Base-by-base conservation (phyloP, 2,329 filamentous ascomycete species). In the Pseudogymnoascus sp. region DNA sequence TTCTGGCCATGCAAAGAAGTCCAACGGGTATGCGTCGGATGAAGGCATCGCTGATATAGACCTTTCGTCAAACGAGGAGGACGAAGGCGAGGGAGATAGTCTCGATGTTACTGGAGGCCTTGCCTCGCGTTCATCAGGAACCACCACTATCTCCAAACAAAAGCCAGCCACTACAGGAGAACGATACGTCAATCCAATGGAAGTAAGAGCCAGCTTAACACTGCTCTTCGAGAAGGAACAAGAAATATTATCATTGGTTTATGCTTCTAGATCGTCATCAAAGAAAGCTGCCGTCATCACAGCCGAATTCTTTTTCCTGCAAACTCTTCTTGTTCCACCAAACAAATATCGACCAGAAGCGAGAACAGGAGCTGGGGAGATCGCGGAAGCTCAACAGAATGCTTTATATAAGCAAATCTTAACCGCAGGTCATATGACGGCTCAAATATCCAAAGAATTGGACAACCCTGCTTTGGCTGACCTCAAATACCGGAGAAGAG, bases 221-320 rank as follows among this genome's bases (percentile, higher is more conserved):
- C 81, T 92, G 63, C 81, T 99, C 0, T 97, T 99, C 71, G 84
- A 91, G 66, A 90, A 91, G 65, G 94, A 99, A 71, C 84, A 88
- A 65, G 91, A 96, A 44, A 81, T 99, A 33, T 74, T 99, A 44
- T 81, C 86, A 13, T 80, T 97, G n/a, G 78, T 99, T 4, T 99
- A 97, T 76, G 89, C 87, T 71, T 88, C 90, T 15, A 86, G 88
- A 63, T 71, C 69, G 25, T 63, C 74, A n/a, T 78, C 81, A 4
- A 86, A 84, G 71, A 84, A 81, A 62, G 76, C 80, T 38, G 76
- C 76, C 5, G 78, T 78, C 15, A 79, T 91, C n/a, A 85, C 79
- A 2, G 84, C 91, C 1, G 90, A 96, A 67, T 96, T 97, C 87
- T 97, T 99, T 77, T 99, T 99, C 76, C 80, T 97, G 62, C 87